Evolutionary conservation across 1,284 basidiomycete genomes (phyloP), one percentile per base, ranked within the genome.

Genomic region (Fomitopsis schrenkii): DNA sequence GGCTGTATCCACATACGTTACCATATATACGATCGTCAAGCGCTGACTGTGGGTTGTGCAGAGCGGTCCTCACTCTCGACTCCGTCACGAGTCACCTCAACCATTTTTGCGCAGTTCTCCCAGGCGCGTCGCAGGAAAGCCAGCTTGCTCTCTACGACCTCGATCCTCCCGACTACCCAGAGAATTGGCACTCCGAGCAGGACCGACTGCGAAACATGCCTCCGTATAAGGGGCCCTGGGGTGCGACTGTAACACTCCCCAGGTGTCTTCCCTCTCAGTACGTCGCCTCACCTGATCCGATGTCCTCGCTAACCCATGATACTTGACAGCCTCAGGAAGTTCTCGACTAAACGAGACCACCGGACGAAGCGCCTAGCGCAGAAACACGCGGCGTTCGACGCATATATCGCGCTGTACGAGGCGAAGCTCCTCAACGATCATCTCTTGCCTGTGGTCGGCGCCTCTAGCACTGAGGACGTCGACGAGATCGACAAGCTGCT

Each of bases 101-200:
- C 55, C 85, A 92, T 67, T 91, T 93, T 68, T 94, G 91, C 66
- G 79, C 88, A 5, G 79, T 89, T 19, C 82, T 94, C 26, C 86
- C 87, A 0, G 79, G 77, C 50, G 78, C 83, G 17, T 75, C 77
- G 0, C 83, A 86, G 60, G 78, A 71, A 2, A 79, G 74, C 62
- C 82, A 80, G 63, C 67, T 76, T 10, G 88, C 91, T 0, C 70
- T 86, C 0, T 94, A 87, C 67, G 84, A 88, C 38, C 79, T 87
- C 6, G 82, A 87, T 61, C 88, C 87, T 15, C 86, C 83, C 0
- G 85, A 87, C 36, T 83, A 85, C 66, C 78, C 80, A 1, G 77
- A 83, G 61, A 85, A 83, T 2, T 90, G 86, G 86, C 88, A 91
- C 66, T 70, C 79, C 2, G 72, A 79, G 17, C 71, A 72, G n/a